Percentiles rank a stretch among this genome's conserved stretches.
Evolutionary conservation across 2,329 filamentous ascomycete genomes (phyloP).

Genomic region (Alternaria rosae): DNA sequence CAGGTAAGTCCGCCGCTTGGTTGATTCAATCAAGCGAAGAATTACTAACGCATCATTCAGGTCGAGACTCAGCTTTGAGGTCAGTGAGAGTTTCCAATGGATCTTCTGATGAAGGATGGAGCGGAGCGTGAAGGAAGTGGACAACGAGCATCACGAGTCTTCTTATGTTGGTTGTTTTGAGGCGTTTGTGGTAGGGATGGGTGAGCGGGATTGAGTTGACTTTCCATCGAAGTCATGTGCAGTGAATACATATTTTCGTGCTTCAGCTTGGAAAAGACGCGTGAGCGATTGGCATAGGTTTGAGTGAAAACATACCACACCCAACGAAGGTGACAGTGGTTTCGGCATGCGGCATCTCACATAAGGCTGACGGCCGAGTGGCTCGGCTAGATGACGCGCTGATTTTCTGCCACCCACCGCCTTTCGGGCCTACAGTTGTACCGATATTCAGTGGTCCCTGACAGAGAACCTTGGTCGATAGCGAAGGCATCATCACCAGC

Average conservation of each 20-base stretch:
- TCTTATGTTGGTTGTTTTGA: not conserved
- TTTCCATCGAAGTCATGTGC: not conserved
- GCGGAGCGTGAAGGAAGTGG: not conserved
- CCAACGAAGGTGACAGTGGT: not conserved
- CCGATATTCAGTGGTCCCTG: conserved; percentile 18
- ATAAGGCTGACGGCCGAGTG: not conserved
- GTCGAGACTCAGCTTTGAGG: conserved; percentile 61
- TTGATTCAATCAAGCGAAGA: not conserved
- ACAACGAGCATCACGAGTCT: conserved; percentile 9
- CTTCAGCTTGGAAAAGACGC: not conserved
- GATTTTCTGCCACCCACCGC: conserved; percentile 24
- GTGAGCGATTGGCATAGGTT: no score
- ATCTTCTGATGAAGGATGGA: conserved; percentile 56
- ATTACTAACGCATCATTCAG: conserved; percentile 45
- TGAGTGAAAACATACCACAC: not conserved
- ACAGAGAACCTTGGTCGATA: conserved; percentile 20
- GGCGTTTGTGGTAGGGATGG: conserved; percentile 5
- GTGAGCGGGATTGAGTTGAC: not conserved
- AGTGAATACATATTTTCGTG: not conserved
- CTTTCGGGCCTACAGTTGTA: conserved; percentile 14
- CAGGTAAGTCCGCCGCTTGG: conserved; percentile 55
- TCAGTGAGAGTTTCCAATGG: conserved; percentile 72
- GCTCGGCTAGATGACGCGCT: conserved; percentile 18
- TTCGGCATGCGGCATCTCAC: not conserved
- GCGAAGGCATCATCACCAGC: conserved; percentile 23